phyloP scores from a whole-genome alignment of 2,329 filamentous ascomycete genomes.

The Xylogone sp. region DNA sequence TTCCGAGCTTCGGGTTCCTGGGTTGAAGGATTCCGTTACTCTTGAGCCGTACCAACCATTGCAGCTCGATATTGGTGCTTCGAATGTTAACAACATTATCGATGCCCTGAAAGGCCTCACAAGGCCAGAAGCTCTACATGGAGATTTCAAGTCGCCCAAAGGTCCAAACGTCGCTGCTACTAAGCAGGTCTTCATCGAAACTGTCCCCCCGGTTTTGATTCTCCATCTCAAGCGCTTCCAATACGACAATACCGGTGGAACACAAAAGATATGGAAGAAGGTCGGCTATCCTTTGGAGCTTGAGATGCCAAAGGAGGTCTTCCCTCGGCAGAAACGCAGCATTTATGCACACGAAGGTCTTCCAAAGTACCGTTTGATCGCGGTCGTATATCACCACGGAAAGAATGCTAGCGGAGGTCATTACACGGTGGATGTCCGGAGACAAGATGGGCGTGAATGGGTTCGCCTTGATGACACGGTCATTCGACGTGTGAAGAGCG shows the following conservation, averaged over 20 bases:
- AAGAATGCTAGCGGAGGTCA: conserved; percentile 95
- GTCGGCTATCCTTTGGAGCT: conserved; percentile 92
- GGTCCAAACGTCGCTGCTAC: conserved; percentile 75
- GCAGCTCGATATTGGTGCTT: conserved; percentile 88
- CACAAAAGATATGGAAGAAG: conserved; percentile 98
- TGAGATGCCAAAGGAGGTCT: conserved; percentile 86
- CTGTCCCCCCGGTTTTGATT: conserved; percentile 84
- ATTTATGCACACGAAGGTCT: conserved; percentile 63
- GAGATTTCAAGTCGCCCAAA: conserved; percentile 76
- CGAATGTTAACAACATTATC: conserved; percentile 83
- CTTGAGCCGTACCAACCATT: conserved; percentile 91
- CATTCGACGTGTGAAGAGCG: conserved; percentile 77
- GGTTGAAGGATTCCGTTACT: conserved; percentile 86
- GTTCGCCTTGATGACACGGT: conserved; percentile 92
- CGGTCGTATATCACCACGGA: conserved; percentile 94
- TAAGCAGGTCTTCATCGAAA: conserved; percentile 94
- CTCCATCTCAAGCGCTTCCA: conserved; percentile 97
- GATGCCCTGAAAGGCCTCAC: conserved; percentile 87
- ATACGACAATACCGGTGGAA: conserved; percentile 82
- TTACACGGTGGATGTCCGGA: conserved; percentile 94
- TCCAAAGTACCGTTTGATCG: conserved; percentile 81
- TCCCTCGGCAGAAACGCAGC: conserved; percentile 69
- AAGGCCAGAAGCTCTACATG: conserved; percentile 77
- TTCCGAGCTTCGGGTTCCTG: conserved; percentile 83
- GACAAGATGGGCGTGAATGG: conserved; percentile 95